Base-by-base conservation (phyloP, 768 basidiomycete genomes). In the Leccinum uliginosum region DNA sequence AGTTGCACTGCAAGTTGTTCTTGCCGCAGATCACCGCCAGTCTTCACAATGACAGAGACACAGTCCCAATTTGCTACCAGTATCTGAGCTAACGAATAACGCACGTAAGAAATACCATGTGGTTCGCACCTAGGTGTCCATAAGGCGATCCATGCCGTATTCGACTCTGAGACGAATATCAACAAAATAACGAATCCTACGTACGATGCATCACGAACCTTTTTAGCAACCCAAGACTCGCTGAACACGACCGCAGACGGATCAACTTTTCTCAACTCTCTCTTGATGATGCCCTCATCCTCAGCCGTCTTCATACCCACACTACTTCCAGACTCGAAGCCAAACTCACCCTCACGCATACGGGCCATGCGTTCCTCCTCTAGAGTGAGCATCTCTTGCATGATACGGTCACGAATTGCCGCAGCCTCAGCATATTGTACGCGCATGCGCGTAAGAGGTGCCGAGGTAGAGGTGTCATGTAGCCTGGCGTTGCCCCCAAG, bases 41-140 rank as follows among this genome's bases (percentile, higher is more conserved):
- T 98, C 75, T 99, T 99, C 68, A 99, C 94, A 58, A 99, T 99
- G 40, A 98, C 93, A 8, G 95, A 96, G 45, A 97, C 82, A 63
- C 94, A 94, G 69, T 96, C 87, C 87, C 87, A 91, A 61, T 79
- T 86, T 23, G 83, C 87, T 89, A 65, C 47, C 52, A 54, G 46
- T 26, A 40, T 58, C 57, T 59, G 38, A 58, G 59, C 47, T 58
- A 56, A 55, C 24, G 15, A 47, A 30, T 47, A 38, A 23, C 34
- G 50, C 55, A 40, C 23, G 53, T 24, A n/a, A 40, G 58, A 21
- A 43, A 52, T 46, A 48, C 54, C 55, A 46, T 30, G 55, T 43
- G 75, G 50, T 46, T 40, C 73, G 67, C 78, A 80, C 92, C 90
- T 55, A 98, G 74, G 76, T 98, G 96, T 10, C 97, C 97, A 76